Evolutionary conservation across 768 basidiomycete species (phyloP).

Genomic region (Rhodosporidiobolus sp.): DNA sequence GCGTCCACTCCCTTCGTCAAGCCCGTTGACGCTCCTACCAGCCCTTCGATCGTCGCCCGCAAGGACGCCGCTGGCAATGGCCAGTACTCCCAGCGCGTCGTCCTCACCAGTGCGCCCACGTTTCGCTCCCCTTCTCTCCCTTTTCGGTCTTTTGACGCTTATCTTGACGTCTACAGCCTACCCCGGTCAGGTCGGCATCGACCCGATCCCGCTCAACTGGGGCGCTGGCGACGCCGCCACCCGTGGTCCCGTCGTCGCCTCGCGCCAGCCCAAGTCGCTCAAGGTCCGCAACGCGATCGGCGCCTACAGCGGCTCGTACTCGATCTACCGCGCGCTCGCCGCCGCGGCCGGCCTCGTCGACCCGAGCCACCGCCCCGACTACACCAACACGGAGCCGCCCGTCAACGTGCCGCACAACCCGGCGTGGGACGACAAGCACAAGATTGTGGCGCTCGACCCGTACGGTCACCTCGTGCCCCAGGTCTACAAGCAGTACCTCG

Average conservation of each 20-base stretch:
- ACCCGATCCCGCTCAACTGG: constrained; percentile 76
- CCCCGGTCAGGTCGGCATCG: constrained; percentile 87
- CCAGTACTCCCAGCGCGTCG: constrained; percentile 71
- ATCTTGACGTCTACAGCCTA: constrained; percentile 57
- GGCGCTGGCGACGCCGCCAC: constrained; percentile 62
- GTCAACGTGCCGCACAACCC: constrained; percentile 72
- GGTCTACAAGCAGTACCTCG: constrained; percentile 63
- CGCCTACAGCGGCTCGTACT: constrained; percentile 88
- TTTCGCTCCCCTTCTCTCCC: constrained; percentile 23
- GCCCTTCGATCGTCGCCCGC: constrained; percentile 29
- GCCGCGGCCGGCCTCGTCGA: constrained; percentile 67
- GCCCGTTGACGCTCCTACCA: constrained; percentile 21
- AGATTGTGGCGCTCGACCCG: constrained; percentile 91
- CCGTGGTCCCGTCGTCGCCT: constrained; percentile 74
- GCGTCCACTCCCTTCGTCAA: constrained; percentile 28
- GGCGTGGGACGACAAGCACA: constrained; percentile 68
- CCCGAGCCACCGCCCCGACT: constrained; percentile 56
- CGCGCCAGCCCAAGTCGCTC: constrained; percentile 71
- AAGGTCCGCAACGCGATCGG: constrained; percentile 91
- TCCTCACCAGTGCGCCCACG: constrained; percentile 68
- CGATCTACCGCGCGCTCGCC: constrained; percentile 86
- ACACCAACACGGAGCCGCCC: constrained; percentile 76
- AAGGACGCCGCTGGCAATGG: constrained; percentile 58
- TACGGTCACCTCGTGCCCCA: constrained; percentile 83
- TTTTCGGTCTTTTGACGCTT: background rate